Evolutionary conservation across 768 basidiomycete species (phyloP).

Genomic region (Amanita phalloides): DNA sequence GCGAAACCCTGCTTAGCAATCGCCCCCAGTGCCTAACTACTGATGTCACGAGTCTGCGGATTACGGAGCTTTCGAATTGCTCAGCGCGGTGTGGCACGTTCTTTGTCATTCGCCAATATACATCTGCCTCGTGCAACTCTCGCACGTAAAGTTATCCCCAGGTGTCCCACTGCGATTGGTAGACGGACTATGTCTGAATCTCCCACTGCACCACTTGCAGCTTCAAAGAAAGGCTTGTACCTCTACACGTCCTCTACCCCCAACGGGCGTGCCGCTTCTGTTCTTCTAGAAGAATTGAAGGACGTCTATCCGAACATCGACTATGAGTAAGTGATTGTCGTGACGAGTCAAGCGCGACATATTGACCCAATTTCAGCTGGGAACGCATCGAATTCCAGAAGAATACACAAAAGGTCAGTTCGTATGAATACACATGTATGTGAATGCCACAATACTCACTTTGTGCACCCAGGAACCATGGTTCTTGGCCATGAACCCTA

Average conservation of each 20-base stretch:
- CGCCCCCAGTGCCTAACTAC: too few species aligned
- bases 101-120: too few species aligned
- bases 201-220: neutral
- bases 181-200: neutral
- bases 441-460: constrained; percentile 18
- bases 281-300: constrained; percentile 46
- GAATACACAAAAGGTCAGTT: neutral
- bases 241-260: constrained; percentile 35
- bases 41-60: too few species aligned
- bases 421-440: neutral
- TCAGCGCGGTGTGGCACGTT: too few species aligned
- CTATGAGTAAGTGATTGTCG: constrained; percentile 12
- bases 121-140: too few species aligned
- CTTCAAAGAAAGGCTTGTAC: constrained; percentile 15
- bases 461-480: constrained; percentile 37
- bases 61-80: too few species aligned
- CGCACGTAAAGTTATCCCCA: neutral
- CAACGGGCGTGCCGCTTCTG: constrained; percentile 36
- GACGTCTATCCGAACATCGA: constrained; percentile 25
- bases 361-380: neutral
- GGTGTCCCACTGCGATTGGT: neutral
- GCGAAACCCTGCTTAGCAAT: too few species aligned
- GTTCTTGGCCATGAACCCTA: constrained; percentile 70
- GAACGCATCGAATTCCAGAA: neutral
- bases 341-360: neutral